Conservation (phyloP, 805 yeast species). For the Metschnikowia colocasiae region DNA sequence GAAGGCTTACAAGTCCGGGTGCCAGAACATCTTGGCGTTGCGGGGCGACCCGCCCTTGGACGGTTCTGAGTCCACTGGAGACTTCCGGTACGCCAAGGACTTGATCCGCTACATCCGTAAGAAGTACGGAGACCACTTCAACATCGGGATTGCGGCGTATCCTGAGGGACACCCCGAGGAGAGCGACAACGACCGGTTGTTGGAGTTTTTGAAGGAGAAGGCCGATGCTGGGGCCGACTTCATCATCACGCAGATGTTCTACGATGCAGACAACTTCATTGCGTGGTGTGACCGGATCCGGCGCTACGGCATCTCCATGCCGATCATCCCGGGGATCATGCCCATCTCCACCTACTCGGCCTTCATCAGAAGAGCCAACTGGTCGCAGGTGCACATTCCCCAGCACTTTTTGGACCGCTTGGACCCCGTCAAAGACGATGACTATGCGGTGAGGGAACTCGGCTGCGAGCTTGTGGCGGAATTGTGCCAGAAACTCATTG, state of each 20-base stretch:
- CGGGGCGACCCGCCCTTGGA: constrained; percentile 93
- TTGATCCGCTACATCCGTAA: constrained; percentile 69
- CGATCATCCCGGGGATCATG: constrained; percentile 97
- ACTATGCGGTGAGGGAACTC: constrained; percentile 75
- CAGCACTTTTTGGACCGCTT: constrained; percentile 62
- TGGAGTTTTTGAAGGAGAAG: constrained; percentile 74
- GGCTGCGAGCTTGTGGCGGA: constrained; percentile 81
- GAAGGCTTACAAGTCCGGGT: constrained; percentile 85
- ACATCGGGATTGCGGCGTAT: constrained; percentile 95
- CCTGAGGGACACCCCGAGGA: constrained; percentile 98
- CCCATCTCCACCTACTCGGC: constrained; percentile 95
- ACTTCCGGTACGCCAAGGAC: constrained; percentile 85
- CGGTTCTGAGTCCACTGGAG: constrained; percentile 73
- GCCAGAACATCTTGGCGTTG: constrained; percentile 90
- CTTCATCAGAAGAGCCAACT: constrained; percentile 86
- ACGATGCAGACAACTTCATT: constrained; percentile 83
- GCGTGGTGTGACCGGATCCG: constrained; percentile 74
- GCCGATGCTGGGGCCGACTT: constrained; percentile 93
- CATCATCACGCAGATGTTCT: constrained; percentile 95
- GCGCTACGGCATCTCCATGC: constrained; percentile 69
- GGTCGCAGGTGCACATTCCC: constrained; percentile 88
- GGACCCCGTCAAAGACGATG: constrained; percentile 87
- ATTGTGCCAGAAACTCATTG: constrained; percentile 72
- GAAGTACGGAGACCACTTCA: constrained; percentile 83
- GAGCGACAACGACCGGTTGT: constrained; percentile 42